phyloP scores from a whole-genome alignment of 805 yeast species.

The Candida easanensis region DNA sequence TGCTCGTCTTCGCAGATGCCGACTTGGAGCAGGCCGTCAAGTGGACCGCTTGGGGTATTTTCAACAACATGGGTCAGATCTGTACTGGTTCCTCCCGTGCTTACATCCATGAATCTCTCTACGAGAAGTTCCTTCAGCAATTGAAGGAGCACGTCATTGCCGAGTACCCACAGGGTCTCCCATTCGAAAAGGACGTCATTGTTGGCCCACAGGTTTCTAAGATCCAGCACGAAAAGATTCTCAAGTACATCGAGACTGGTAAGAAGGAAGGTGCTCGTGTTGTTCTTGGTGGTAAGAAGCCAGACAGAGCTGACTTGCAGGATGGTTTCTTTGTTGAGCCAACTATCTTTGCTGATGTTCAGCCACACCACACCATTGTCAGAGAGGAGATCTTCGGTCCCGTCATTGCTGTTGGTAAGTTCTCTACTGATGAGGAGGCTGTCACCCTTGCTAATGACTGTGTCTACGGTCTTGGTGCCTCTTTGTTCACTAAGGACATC shows the following conservation, averaged over 20 bases:
- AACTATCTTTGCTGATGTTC: constrained; percentile 46
- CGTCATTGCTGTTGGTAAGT: constrained; percentile 43
- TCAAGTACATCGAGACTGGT: constrained; percentile 46
- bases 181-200: constrained; percentile 38
- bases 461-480: constrained; percentile 46
- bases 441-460: constrained; percentile 41
- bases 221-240: constrained; percentile 44
- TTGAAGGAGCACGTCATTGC: constrained; percentile 34
- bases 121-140: constrained; percentile 46
- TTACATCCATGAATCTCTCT: constrained; percentile 52
- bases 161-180: constrained; percentile 43
- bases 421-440: constrained; percentile 43
- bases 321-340: constrained; percentile 42
- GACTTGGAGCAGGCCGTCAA: constrained; percentile 45
- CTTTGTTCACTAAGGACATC: constrained; percentile 39
- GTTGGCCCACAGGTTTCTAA: constrained; percentile 58
- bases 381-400: constrained; percentile 54
- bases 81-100: constrained; percentile 64
- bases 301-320: constrained; percentile 25
- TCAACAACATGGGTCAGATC: constrained; percentile 61
- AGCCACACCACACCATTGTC: constrained; percentile 38
- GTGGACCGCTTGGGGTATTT: constrained; percentile 54
- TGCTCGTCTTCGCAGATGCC: constrained; percentile 46
- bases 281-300: constrained; percentile 41
- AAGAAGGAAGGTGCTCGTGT: constrained; percentile 52